Evolutionary conservation across 1,284 basidiomycete genomes (phyloP).

Genomic region (Sanghuangporus weigelae): DNA sequence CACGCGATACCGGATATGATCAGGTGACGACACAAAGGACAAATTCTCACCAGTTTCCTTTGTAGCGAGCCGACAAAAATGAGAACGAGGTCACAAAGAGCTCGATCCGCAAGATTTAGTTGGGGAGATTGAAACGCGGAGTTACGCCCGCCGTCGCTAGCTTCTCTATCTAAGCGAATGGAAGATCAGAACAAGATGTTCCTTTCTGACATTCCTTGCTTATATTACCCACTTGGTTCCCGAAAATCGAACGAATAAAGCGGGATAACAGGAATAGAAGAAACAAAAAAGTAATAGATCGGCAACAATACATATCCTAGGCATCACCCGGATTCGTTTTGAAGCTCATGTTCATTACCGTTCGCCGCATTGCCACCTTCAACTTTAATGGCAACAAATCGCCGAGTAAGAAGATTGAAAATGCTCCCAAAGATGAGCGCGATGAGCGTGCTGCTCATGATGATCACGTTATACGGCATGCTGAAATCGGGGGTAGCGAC

Average conservation of each 20-base stretch:
- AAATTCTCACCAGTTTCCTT: no score
- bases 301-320: not conserved
- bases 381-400: constrained; percentile 54
- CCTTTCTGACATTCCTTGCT: not conserved
- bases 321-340: not conserved
- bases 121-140: not conserved
- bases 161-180: not conserved
- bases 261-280: not conserved
- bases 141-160: not conserved
- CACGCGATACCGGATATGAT: not conserved
- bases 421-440: constrained; percentile 92
- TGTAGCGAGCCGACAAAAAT: no score
- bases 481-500: constrained; percentile 96
- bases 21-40: not conserved
- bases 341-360: not conserved
- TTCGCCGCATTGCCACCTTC: not conserved
- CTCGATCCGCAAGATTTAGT: not conserved
- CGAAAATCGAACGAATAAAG: not conserved
- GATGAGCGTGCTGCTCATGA: constrained; percentile 86
- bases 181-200: constrained; percentile 38
- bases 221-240: not conserved
- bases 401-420: constrained; percentile 83
- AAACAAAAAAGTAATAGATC: not conserved
- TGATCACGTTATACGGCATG: constrained; percentile 99
- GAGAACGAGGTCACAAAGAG: not conserved